Conservation (phyloP, 108 stramenopile genomes). For the Parietichytrium sp. region DNA sequence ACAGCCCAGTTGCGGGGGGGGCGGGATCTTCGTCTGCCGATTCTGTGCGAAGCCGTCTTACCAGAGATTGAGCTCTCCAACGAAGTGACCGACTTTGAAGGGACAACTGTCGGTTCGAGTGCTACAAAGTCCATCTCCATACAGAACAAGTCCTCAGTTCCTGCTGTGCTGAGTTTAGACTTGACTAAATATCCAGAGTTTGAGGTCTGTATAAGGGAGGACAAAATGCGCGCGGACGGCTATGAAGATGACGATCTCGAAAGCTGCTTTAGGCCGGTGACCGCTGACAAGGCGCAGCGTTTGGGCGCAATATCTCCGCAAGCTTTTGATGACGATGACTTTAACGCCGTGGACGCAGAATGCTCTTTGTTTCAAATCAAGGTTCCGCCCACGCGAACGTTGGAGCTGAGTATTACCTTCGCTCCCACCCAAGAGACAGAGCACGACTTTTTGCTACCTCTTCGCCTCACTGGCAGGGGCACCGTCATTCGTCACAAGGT, state of each 20-base stretch:
- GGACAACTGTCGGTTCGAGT: constrained; percentile 46
- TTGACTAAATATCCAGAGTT: constrained; percentile 51
- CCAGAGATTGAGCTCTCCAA: constrained; percentile 43
- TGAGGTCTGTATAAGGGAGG: constrained; percentile 37
- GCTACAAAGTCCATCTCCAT: constrained; percentile 43
- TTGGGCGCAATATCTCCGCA: no score
- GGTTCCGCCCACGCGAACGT: constrained; percentile 40
- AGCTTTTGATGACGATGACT: constrained; percentile 5
- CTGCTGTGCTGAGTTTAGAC: constrained; percentile 55
- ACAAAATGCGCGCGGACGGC: constrained; percentile 23
- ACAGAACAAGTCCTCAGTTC: constrained; percentile 47
- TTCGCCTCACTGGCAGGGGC: constrained; percentile 46
- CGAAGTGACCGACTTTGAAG: constrained; percentile 15
- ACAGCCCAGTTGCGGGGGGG: constrained; percentile 44
- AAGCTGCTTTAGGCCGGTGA: neutral
- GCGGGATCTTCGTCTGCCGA: constrained; percentile 32
- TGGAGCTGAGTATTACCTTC: constrained; percentile 47
- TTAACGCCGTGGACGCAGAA: neutral
- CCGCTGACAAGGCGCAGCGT: no score
- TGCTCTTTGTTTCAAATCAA: constrained; percentile 29
- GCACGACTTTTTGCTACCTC: constrained; percentile 55
- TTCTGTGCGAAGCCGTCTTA: constrained; percentile 44
- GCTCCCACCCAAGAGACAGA: constrained; percentile 40
- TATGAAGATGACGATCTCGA: constrained; percentile 5
- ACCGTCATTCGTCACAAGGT: constrained; percentile 28